Evolutionary conservation across 768 basidiomycete species (phyloP), one percentile per base, ranked within the genome.

Genomic region (Kwoniella bestiolae): DNA sequence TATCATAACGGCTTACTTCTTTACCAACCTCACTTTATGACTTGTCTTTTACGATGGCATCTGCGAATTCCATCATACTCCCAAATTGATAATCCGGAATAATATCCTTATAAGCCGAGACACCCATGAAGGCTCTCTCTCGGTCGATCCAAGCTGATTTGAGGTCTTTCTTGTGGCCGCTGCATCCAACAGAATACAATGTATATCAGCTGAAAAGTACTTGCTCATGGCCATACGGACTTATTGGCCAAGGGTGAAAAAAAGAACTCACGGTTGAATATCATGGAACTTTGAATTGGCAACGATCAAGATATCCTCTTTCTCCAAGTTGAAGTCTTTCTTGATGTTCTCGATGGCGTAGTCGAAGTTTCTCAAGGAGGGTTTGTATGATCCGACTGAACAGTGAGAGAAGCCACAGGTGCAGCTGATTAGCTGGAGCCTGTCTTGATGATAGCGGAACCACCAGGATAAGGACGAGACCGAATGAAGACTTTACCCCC

Each of bases 131-230:
- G 4, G 64, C 67, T 31, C 32, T 35, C 12, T 51, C 25, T 38
- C 72, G 63, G 52, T 70, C 60, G 49, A 73, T 73, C 69, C 72
- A 70, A n/a, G 62, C 66, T 31, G 66, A 56, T 46, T 68, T 68
- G 44, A 73, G 41, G 8, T 56, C 66, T n/a, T 65, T 65, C 34
- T 63, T 68, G 31, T 70, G 63, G 5, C 66, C 72, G 6, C 72
- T 73, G 44, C 21, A 56, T 12, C 21, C 21, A 9, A 25, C 25
- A 1, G 31, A 47, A 56, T 14, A 35, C n/a, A n/a, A n/a, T n/a
- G n/a, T n/a, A n/a, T n/a, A n/a, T n/a, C n/a, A n/a, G n/a, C n/a
- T n/a, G n/a, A n/a, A n/a, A n/a, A n/a, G n/a, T n/a, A n/a, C n/a
- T n/a, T n/a, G n/a, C n/a, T n/a, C n/a, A n/a, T n/a, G n/a, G n/a